Evolutionary conservation across 495 filamentous ascomycete species (phyloP).

Genomic region (Astrothelium subdiscretum): DNA sequence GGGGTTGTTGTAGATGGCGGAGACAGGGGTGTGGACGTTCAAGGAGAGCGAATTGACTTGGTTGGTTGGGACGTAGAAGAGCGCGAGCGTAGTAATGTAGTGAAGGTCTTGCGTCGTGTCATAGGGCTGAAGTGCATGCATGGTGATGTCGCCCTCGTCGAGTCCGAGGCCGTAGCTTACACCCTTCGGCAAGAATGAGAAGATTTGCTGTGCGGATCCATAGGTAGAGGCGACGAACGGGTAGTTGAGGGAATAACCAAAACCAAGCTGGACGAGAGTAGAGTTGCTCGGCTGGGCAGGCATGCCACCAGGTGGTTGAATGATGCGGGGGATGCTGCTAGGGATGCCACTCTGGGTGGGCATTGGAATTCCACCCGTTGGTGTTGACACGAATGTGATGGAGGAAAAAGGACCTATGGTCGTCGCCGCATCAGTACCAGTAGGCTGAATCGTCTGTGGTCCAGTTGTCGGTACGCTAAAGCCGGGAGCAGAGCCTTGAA

Average conservation of each 20-base stretch:
- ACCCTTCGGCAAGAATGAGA: constrained; percentile 64
- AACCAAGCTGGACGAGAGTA: constrained; percentile 71
- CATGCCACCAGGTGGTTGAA: constrained; percentile 52
- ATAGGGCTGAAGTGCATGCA: constrained; percentile 66
- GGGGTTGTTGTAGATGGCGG: constrained; percentile 60
- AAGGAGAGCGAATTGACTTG: constrained; percentile 50
- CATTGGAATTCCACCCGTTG: constrained; percentile 3
- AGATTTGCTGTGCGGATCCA: constrained; percentile 74
- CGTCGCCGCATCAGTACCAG: constrained; percentile 25
- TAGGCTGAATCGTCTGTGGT: constrained; percentile 18
- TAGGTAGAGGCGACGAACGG: constrained; percentile 59
- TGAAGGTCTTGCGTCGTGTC: constrained; percentile 57
- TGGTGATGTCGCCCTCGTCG: constrained; percentile 39
- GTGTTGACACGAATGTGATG: constrained; percentile 20
- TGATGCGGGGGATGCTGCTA: constrained; percentile 57
- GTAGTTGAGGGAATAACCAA: constrained; percentile 70
- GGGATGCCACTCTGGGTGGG: constrained; percentile 39
- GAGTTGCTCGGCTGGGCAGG: constrained; percentile 44
- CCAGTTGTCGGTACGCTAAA: constrained; percentile 7
- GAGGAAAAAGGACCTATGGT: constrained; percentile 15
- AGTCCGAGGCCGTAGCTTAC: constrained; percentile 55
- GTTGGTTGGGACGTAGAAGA: constrained; percentile 58
- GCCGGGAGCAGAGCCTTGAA: constrained; percentile 6
- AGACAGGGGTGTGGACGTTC: constrained; percentile 55
- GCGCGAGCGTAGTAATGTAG: constrained; percentile 74